Evolutionary conservation across 2,329 filamentous ascomycete species (phyloP).

Genomic region (Venturiaceae sp.): DNA sequence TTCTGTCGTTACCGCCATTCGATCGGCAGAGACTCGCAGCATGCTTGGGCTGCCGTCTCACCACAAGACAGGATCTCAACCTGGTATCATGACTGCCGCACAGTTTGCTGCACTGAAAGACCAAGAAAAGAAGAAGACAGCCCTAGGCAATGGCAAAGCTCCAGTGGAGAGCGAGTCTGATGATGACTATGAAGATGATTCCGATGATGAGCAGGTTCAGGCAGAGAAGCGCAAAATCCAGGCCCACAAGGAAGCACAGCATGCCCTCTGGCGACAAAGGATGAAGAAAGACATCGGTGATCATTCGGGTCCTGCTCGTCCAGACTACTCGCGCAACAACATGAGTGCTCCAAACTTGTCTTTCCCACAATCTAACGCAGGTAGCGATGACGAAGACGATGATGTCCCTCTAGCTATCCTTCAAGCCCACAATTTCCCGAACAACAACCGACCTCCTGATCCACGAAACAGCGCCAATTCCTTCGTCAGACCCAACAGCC

Average conservation of each 20-base stretch:
- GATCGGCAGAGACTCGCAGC: not conserved
- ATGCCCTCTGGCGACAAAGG: slow-evolving; percentile 82
- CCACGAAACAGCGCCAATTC: slow-evolving; percentile 4
- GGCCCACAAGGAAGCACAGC: slow-evolving; percentile 61
- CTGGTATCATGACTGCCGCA: slow-evolving; percentile 74
- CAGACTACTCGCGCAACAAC: slow-evolving; percentile 44
- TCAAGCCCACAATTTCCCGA: slow-evolving; percentile 69
- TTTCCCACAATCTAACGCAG: slow-evolving; percentile 14
- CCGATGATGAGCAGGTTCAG: slow-evolving; percentile 45
- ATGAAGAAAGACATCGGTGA: slow-evolving; percentile 96
- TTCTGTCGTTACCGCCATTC: not conserved
- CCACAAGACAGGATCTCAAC: slow-evolving; percentile 25
- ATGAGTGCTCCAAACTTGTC: slow-evolving; percentile 54
- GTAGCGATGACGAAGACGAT: slow-evolving; percentile 55
- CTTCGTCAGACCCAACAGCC: not conserved
- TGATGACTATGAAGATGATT: slow-evolving; percentile 60
- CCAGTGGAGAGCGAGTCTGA: slow-evolving; percentile 46
- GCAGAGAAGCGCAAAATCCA: slow-evolving; percentile 4
- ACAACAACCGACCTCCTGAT: slow-evolving; percentile 1
- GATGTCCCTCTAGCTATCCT: slow-evolving; percentile 80
- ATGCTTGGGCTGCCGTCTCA: slow-evolving; percentile 4
- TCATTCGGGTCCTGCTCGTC: slow-evolving; percentile 39
- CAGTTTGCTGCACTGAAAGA: slow-evolving; percentile 58
- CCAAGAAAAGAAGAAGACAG: slow-evolving; percentile 48
- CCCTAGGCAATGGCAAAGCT: slow-evolving; percentile 35